phyloP scores from a whole-genome alignment of 2,329 filamentous ascomycete species.

The Colletotrichum sp. region DNA sequence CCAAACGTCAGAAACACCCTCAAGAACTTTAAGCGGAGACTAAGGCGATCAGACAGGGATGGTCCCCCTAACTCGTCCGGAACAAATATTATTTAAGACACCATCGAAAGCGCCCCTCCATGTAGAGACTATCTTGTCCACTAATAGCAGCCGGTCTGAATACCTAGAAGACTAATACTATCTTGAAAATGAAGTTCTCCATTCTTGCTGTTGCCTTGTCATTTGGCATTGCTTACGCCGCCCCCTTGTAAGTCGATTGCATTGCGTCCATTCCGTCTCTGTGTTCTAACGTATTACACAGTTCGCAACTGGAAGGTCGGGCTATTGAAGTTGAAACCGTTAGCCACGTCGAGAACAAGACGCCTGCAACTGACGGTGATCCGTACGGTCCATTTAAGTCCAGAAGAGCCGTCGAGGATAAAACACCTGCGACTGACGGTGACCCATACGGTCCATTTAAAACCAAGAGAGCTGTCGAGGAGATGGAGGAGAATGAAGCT shows the following conservation, averaged over 20 bases:
- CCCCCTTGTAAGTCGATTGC: background rate
- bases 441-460: background rate
- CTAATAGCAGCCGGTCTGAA: background rate
- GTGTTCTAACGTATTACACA: background rate
- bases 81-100: background rate
- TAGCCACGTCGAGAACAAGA: background rate
- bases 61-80: background rate
- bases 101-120: background rate
- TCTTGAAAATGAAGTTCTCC: background rate
- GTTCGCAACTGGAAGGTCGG: background rate
- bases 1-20: background rate
- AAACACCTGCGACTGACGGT: background rate
- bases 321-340: background rate
- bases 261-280: background rate
- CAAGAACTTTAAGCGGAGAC: background rate
- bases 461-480: background rate
- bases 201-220: background rate
- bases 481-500: background rate
- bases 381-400: background rate
- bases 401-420: background rate
- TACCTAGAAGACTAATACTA: background rate
- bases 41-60: background rate
- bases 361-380: background rate
- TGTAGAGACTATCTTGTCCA: fast-evolving
- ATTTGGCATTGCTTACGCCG: background rate